Evolutionary conservation across 345 rosid genomes (phyloP).

Genomic region (Aethionema arabicum): DNA sequence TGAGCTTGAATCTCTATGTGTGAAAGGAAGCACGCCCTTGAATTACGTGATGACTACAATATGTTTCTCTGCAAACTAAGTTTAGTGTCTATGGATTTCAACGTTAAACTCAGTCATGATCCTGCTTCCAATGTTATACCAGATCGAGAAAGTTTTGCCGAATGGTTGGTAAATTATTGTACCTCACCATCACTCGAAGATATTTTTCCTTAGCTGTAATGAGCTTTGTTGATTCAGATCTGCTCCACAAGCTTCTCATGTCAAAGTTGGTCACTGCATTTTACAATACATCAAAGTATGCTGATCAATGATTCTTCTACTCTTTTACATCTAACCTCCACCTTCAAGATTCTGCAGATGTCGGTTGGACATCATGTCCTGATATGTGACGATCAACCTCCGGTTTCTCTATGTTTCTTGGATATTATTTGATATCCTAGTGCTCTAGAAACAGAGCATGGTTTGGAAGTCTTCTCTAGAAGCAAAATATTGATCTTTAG

Average conservation of each 20-base stretch:
- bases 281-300: neutral
- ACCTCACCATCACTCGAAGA: neutral
- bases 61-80: neutral
- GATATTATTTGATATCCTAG: neutral
- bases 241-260: neutral
- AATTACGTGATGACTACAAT: neutral
- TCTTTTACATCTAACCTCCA: neutral
- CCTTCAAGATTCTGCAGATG: neutral
- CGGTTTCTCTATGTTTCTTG: neutral
- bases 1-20: neutral
- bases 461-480: neutral
- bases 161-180: neutral
- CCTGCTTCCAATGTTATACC: neutral
- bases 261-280: neutral
- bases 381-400: neutral
- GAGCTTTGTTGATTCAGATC: neutral
- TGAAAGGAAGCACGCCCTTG: neutral
- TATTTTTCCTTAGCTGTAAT: neutral
- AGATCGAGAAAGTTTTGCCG: neutral
- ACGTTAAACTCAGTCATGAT: neutral
- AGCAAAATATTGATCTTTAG: neutral
- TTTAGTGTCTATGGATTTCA: neutral
- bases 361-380: neutral
- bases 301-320: neutral
- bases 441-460: neutral